Conservation (phyloP, 2,329 filamentous ascomycete genomes). For the Botrytis fabae region DNA sequence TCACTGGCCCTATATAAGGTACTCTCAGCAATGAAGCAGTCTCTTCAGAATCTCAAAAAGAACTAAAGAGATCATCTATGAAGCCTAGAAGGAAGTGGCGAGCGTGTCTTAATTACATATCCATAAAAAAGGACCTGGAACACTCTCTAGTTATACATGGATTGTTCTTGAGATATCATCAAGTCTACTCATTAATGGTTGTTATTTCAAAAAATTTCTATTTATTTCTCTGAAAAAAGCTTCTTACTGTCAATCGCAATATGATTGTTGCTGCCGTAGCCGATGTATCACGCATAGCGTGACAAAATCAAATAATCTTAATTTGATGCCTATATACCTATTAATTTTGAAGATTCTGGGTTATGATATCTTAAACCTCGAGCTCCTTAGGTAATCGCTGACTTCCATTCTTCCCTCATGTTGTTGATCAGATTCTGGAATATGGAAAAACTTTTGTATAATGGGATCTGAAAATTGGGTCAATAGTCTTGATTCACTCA, state of each 20-base stretch:
- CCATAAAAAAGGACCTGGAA: rapidly evolving
- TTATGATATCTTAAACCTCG: too few species aligned
- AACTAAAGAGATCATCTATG: too few species aligned
- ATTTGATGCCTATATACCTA: rapidly evolving
- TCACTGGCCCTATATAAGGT: neutral
- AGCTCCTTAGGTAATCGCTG: rapidly evolving
- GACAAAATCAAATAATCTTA: rapidly evolving
- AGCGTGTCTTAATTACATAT: too few species aligned
- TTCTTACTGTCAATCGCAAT: neutral
- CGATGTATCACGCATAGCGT: neutral
- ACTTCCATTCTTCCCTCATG: rapidly evolving
- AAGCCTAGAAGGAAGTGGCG: too few species aligned
- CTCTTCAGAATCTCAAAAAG: too few species aligned
- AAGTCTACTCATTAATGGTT: neutral
- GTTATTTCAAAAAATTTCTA: rapidly evolving
- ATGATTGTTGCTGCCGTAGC: neutral
- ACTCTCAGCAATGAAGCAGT: too few species aligned
- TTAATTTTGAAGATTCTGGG: neutral
- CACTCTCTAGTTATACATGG: neutral
- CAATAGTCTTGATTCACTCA: neutral
- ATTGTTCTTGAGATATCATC: neutral
- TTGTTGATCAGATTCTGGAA: neutral
- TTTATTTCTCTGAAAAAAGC: rapidly evolving
- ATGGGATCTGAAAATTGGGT: neutral
- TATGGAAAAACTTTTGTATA: neutral